Evolutionary conservation across 768 basidiomycete species (phyloP).

Genomic region (Dacryopinax spathularia): DNA sequence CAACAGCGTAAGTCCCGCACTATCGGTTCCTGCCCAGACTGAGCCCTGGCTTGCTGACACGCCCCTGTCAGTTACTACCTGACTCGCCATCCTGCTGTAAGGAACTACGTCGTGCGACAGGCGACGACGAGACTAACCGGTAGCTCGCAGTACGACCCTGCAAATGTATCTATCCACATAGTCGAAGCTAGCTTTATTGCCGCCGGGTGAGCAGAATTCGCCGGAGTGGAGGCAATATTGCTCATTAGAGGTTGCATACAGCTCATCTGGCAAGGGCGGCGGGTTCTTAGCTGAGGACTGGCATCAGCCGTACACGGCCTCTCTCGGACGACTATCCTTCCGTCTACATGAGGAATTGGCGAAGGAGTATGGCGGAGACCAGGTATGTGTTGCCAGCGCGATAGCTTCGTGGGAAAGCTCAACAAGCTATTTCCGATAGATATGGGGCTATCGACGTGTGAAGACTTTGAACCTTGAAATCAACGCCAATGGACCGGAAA

Average conservation of each 20-base stretch:
- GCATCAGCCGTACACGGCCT: slow-evolving; percentile 50
- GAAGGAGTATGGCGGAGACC: slow-evolving; percentile 45
- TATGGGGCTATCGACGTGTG: slow-evolving; percentile 7
- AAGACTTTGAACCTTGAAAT: slow-evolving; percentile 27
- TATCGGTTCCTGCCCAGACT: background rate
- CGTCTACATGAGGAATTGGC: slow-evolving; percentile 62
- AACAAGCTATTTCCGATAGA: background rate
- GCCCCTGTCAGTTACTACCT: slow-evolving; percentile 41
- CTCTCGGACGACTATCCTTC: slow-evolving; percentile 54
- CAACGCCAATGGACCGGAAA: slow-evolving; percentile 32
- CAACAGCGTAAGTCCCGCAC: slow-evolving; percentile 10
- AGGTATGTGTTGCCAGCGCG: background rate
- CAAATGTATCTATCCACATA: slow-evolving; percentile 9
- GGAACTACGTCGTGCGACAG: background rate
- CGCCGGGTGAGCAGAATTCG: slow-evolving; percentile 11
- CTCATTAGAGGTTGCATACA: slow-evolving; percentile 45
- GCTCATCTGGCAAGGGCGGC: slow-evolving; percentile 72
- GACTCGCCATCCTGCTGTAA: slow-evolving; percentile 34
- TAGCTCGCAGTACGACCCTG: slow-evolving; percentile 2
- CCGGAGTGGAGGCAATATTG: background rate
- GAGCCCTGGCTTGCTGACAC: background rate
- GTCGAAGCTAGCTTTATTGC: slow-evolving; percentile 17
- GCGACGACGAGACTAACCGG: background rate
- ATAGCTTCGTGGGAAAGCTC: background rate
- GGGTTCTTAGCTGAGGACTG: slow-evolving; percentile 72